These are phyloP conservation scores for Quercus lobata DNA, from an alignment of 331 rosid genomes.

Conservation along the genomic window DNA sequence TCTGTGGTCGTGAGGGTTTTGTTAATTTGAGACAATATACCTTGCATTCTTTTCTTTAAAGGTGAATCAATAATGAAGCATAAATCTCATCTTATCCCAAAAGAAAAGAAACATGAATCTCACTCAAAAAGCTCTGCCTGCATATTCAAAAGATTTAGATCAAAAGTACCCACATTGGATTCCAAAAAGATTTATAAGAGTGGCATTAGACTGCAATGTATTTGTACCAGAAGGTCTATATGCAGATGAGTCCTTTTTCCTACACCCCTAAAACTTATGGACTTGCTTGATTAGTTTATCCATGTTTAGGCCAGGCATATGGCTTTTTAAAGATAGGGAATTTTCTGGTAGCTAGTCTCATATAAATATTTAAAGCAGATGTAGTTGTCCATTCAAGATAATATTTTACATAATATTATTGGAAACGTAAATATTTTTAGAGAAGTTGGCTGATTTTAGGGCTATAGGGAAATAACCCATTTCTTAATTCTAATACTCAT, in stretches of 20 bases:
- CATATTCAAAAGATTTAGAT: slow-evolving; percentile 29
- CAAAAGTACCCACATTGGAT: slow-evolving; percentile 56
- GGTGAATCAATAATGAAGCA: slow-evolving; percentile 29
- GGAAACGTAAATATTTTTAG: too few species aligned
- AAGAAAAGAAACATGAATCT: slow-evolving; percentile 34
- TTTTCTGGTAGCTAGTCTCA: too few species aligned
- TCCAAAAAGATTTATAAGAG: slow-evolving; percentile 29
- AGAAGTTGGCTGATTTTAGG: too few species aligned
- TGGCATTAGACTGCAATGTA: neutral
- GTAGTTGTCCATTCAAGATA: too few species aligned
- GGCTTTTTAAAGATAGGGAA: too few species aligned
- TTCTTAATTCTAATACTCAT: too few species aligned
- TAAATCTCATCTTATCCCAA: slow-evolving; percentile 41
- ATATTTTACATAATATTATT: too few species aligned
- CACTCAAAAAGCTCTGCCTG: slow-evolving; percentile 30
- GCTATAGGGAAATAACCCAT: too few species aligned
- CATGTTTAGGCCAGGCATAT: slow-evolving; percentile 30
- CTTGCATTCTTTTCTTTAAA: slow-evolving; percentile 18
- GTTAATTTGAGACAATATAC: neutral
- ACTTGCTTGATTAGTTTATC: slow-evolving; percentile 44
- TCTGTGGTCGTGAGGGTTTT: neutral
- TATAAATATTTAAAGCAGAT: too few species aligned
- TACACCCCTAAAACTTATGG: slow-evolving; percentile 27
- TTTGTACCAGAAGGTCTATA: slow-evolving; percentile 15
- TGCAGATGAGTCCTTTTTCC: slow-evolving; percentile 37